Evolutionary conservation across 441 rosid species (phyloP), one percentile per base, ranked within the genome.

Genomic region (Metrosideros polymorpha): DNA sequence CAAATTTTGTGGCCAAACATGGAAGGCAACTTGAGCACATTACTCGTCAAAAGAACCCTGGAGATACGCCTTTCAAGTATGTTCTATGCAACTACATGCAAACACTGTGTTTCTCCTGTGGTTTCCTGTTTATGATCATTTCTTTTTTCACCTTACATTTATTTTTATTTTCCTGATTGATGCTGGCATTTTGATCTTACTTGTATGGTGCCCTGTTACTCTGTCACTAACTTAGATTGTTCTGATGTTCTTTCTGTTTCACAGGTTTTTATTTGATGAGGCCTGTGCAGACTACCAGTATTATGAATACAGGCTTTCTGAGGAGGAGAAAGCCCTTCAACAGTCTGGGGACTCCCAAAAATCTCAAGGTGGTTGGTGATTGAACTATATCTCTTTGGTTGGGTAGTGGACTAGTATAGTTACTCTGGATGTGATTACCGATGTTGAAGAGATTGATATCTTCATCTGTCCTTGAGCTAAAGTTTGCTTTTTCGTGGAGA

Each of bases 1-100:
- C 99, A 91, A 96, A 94, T 91, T 98, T 98, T 89, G 99, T 96
- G 93, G 98, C 99, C 85, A 98, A 98, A 91, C 87, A 94, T 94
- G 99, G 99, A 90, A 93, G 98, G 94, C 96, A 96, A 87, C 94
- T 98, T 92, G 99, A 98, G 93, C 83, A 95, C 87, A 82, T 94
- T 88, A 95, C 99, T 59, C 95, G 99, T 57, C 98, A 95, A 89
- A 98, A 95, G 89, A 96, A 96, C 91, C 99, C 99, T 77, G 98
- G 99, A 63, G 97, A 96, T 75, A 95, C 98, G 71, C 99, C 98
- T 55, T 96, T 96, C 89, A 95, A 93, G 99, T 96, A 94, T 76
- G 98, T 91, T 54, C 25, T 30, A 71, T 71, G 79, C 79, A 39
- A 12, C 79, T 39, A 6, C n/a, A 71, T 12, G 15, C 49, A 71